A percentile compares a stretch with the other conserved stretches of the same genome.
Evolutionary conservation across 805 yeast species (phyloP).

Genomic region (Candida tallmaniae): DNA sequence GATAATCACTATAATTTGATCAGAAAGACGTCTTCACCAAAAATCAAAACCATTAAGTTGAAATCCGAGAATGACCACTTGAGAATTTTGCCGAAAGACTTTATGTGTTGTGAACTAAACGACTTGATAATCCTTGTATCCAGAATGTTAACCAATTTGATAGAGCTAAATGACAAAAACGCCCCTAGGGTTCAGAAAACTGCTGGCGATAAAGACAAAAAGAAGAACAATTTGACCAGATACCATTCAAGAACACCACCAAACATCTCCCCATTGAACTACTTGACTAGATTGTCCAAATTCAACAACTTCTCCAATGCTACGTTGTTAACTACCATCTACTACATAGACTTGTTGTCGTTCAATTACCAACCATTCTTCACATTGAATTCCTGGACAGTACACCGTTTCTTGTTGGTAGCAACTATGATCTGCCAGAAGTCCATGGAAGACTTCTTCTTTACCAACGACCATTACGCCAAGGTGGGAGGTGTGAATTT

Average conservation of each 20-base stretch:
- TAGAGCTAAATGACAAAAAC: conserved; percentile 65
- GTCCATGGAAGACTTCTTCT: conserved; percentile 89
- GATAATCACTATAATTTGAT: conserved; percentile 7
- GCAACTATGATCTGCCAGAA: conserved; percentile 90
- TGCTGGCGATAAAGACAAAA: background rate
- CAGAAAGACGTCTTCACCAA: conserved; percentile 3
- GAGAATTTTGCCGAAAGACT: conserved; percentile 3
- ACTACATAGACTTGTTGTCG: conserved; percentile 82
- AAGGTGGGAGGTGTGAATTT: conserved; percentile 91
- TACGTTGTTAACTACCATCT: conserved; percentile 75
- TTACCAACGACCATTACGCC: conserved; percentile 90
- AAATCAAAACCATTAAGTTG: background rate
- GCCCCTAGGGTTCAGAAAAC: conserved; percentile 29
- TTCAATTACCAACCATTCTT: conserved; percentile 70
- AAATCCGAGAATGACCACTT: conserved; percentile 1
- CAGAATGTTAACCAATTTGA: conserved; percentile 74
- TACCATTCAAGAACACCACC: conserved; percentile 96
- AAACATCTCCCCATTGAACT: conserved; percentile 72
- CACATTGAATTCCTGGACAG: conserved; percentile 85
- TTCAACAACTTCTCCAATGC: conserved; percentile 85
- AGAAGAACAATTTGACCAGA: conserved; percentile 55
- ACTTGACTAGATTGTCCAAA: conserved; percentile 69
- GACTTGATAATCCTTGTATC: conserved; percentile 70
- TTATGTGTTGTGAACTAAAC: conserved; percentile 27
- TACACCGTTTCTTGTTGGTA: conserved; percentile 84